Base-by-base conservation (phyloP, 2,329 filamentous ascomycete genomes). In the Penicillium sp. region DNA sequence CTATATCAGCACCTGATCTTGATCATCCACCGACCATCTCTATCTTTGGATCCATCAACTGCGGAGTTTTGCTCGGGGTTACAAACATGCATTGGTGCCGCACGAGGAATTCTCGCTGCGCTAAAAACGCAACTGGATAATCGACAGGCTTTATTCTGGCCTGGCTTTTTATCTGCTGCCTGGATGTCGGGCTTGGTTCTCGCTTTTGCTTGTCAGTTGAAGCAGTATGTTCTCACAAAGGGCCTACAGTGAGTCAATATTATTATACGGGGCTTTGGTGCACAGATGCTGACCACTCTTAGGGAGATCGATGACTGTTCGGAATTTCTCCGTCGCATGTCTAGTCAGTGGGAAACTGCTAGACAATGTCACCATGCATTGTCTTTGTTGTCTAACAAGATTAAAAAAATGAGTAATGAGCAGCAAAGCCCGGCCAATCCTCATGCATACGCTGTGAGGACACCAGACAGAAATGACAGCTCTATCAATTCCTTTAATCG, bases 161-260 rank as follows among this genome's bases (percentile, higher is more conserved):
- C 75, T 0, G 73, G 74, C 0, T 71, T 77, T 19, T 56, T 77
- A 5, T 76, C 73, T 1, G 75, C 75, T 1, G 72, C 72, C 1
- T 77, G 74, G 71, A 77, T 77, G 75, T 70, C 73, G 0, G 75
- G 75, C 11, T 65, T 77, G 6, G 72, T 77, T 4, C 69, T 77
- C 51, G 75, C 74, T 13, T 77, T 77, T 54, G 75, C 75, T 16
- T 77, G 75, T 39, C 75, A 77, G 47, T 55, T 77, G 7, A 70
- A 70, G 13, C 75, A 76, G 58, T 77, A 77, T 54, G 68, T 71
- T 8, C 61, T 75, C 42, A 54, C 57, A 0, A 72, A 74, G 42
- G 75, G 72, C 1, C 63, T 67, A 27, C 63, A 66, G 72, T 75
- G 65, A 52, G 70, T 68, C 11, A 10, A 16, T 11, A 48, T 43